phyloP scores from a whole-genome alignment of 164 flowering plant species.

The Liriodendron chinense region DNA sequence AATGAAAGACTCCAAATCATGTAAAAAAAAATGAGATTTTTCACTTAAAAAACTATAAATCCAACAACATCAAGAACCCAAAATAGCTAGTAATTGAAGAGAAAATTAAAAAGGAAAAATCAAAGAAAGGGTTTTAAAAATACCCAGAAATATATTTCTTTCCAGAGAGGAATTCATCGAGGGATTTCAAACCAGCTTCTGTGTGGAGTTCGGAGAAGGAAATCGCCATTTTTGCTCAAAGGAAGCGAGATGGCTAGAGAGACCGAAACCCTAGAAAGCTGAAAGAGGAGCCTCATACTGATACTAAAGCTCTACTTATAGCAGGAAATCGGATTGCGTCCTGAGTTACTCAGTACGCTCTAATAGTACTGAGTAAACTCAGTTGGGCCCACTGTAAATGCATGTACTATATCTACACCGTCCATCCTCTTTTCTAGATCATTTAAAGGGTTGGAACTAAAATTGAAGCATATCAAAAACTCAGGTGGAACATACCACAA shows the following conservation, averaged over 20 bases:
- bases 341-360: too few species aligned
- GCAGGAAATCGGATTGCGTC: too few species aligned
- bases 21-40: too few species aligned
- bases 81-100: not conserved
- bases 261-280: not conserved
- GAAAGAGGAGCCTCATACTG: not conserved
- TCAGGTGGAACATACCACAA: too few species aligned
- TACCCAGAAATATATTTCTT: slow-evolving; percentile 84
- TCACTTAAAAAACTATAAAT: not conserved
- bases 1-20: not conserved
- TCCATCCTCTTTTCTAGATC: too few species aligned
- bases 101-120: not conserved
- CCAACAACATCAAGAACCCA: not conserved
- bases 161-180: slow-evolving; percentile 63
- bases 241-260: not conserved
- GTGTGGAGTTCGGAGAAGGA: slow-evolving; percentile 88
- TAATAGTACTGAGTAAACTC: too few species aligned
- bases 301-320: not conserved
- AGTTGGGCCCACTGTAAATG: too few species aligned
- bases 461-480: too few species aligned
- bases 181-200: slow-evolving; percentile 76
- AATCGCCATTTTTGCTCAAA: slow-evolving; percentile 47
- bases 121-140: not conserved
- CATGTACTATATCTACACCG: too few species aligned
- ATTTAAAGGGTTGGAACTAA: too few species aligned